Evolutionary conservation across 306 rosid genomes (phyloP), one percentile per base, ranked within the genome.

Genomic region (Prunus dulcis): DNA sequence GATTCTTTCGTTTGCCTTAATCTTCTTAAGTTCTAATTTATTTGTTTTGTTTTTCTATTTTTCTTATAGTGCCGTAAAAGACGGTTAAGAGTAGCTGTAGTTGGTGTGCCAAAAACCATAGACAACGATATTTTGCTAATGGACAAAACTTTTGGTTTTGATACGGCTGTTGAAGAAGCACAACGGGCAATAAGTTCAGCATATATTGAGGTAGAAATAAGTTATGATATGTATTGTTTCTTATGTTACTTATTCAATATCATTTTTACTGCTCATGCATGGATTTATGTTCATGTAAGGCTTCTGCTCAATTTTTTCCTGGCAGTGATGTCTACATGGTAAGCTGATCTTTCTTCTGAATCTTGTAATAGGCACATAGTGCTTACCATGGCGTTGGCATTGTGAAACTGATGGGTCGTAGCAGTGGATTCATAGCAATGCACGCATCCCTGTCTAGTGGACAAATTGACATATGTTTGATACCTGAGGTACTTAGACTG

Each of bases 101-200:
- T 96, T 64, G 99, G 99, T 30, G 98, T 96, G 68, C 99, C 98
- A 32, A 92, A 96, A 84, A 96, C 98, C 73, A 96, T 96, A 23
- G 99, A 96, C 86, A 96, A 96, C n/a, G 99, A 92, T 79, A 96
- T 96, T 74, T 78, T 91, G 81, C 77, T 96, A 90, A 92, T 96
- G 97, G 99, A 96, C 76, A 96, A 96, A 82, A 96, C 99, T 53
- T 96, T 96, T 79, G 99, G 99, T 72, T 96, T 96, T 45, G 99
- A 96, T 87, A 92, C 99, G 75, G 99, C 99, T 45, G 99, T 96
- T 81, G 99, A 92, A 88, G 99, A 92, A 87, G 97, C 97, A 72
- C 99, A 96, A 69, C 86, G 98, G 69, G 99, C 99, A 74, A 96
- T 96, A 82, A 89, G 92, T 86, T 96, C 99, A 70, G 97, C 99